Conservation (phyloP, 169 alveolate genomes). For the Plasmodium chabaudi region DNA sequence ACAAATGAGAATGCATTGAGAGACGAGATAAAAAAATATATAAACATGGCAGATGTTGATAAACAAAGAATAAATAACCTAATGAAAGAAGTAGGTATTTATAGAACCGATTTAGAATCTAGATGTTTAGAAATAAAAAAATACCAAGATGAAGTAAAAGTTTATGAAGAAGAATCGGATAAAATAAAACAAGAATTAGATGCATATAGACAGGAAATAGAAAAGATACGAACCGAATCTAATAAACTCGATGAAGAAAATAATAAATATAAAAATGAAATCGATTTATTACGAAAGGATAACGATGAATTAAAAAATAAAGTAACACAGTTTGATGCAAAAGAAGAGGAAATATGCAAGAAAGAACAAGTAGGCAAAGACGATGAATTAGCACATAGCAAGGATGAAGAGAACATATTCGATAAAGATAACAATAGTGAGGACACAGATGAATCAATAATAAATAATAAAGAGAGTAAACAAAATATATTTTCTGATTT, state of each 20-base stretch:
- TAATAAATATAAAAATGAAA: not conserved
- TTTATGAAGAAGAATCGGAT: not conserved
- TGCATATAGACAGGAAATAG: not conserved
- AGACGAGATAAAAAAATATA: slow-evolving; percentile 7
- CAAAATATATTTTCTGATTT: too few species aligned
- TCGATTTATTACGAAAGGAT: not conserved
- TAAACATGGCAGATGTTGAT: not conserved
- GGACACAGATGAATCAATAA: too few species aligned
- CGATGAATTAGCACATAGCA: too few species aligned
- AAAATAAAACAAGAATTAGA: not conserved
- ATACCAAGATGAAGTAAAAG: not conserved
- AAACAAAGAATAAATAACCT: not conserved
- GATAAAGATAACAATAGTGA: too few species aligned
- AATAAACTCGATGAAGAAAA: not conserved
- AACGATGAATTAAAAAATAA: not conserved
- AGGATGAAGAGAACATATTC: too few species aligned
- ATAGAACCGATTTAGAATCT: too few species aligned
- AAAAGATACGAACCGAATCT: not conserved
- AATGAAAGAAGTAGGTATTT: too few species aligned
- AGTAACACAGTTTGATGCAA: not conserved
- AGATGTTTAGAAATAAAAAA: not conserved
- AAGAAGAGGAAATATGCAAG: not conserved
- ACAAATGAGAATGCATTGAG: not conserved
- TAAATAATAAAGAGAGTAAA: too few species aligned
- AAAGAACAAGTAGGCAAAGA: too few species aligned